A percentile compares a stretch with the other conserved stretches of the same genome.
phyloP scores from a whole-genome alignment of 495 filamentous ascomycete species.

The Talaromyces ruber region DNA sequence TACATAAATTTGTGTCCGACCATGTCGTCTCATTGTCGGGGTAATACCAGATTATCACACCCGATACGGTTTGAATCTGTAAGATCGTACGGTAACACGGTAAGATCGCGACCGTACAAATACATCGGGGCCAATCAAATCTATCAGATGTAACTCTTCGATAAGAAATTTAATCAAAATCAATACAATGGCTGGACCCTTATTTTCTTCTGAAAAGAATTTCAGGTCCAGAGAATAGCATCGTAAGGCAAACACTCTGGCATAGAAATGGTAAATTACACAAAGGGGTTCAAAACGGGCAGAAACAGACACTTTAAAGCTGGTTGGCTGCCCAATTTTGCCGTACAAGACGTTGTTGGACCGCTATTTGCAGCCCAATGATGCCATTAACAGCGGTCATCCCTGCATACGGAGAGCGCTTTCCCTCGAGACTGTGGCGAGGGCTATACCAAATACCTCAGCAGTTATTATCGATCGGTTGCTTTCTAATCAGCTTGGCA shows the following conservation, averaged over 20 bases:
- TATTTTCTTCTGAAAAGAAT: neutral
- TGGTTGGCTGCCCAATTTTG: slow-evolving; percentile 7
- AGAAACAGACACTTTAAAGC: neutral
- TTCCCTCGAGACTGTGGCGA: neutral
- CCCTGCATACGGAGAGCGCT: slow-evolving; percentile 1
- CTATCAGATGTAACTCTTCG: neutral
- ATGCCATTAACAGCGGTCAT: slow-evolving; percentile 5
- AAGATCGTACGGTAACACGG: neutral
- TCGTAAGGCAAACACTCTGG: neutral
- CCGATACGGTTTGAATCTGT: neutral
- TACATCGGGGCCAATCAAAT: neutral
- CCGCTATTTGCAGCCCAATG: slow-evolving; percentile 8
- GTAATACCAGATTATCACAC: neutral
- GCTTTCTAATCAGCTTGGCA: neutral
- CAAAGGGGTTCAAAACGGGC: neutral
- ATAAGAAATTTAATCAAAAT: neutral
- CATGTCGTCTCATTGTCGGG: neutral
- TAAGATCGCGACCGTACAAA: neutral
- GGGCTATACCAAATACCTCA: neutral
- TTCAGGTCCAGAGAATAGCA: neutral
- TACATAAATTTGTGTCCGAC: neutral
- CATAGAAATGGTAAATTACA: neutral
- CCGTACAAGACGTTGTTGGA: slow-evolving; percentile 3
- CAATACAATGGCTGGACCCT: neutral
- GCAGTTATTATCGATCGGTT: neutral